phyloP scores from a whole-genome alignment of 371 early-diverging fungal species.

The Aphelidium insulamus region DNA sequence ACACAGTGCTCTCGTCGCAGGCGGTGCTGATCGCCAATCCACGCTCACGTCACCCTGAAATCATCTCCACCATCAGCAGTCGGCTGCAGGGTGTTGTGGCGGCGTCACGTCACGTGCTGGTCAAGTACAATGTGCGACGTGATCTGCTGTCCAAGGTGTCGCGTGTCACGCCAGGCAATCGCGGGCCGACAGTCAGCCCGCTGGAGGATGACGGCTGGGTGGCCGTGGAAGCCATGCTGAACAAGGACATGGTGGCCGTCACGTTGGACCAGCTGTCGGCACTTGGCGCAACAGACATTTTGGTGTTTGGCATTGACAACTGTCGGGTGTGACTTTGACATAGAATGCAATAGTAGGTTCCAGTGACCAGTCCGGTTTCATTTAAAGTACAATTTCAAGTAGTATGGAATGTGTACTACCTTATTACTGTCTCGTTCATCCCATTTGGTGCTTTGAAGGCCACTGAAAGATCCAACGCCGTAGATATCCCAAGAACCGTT shows the following conservation, averaged over 20 bases:
- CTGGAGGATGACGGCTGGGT: conserved; percentile 76
- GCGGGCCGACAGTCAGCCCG: conserved; percentile 67
- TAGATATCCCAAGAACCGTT: too few species aligned
- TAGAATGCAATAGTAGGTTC: too few species aligned
- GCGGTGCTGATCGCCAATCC: conserved; percentile 60
- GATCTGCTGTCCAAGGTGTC: conserved; percentile 30
- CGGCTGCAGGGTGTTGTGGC: conserved; percentile 78
- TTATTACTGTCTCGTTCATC: too few species aligned
- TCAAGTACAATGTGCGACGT: conserved; percentile 67
- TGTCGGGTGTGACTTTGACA: conserved; percentile 55
- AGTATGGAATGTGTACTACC: too few species aligned
- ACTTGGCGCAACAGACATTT: conserved; percentile 80
- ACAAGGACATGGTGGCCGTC: conserved; percentile 43
- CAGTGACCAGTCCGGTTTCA: too few species aligned
- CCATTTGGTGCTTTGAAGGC: too few species aligned
- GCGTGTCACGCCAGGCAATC: conserved; percentile 67
- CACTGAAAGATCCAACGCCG: too few species aligned
- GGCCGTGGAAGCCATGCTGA: conserved; percentile 73
- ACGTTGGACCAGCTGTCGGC: conserved; percentile 71
- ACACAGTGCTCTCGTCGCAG: conserved; percentile 54
- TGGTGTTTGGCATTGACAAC: conserved; percentile 55
- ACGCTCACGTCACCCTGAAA: conserved; percentile 22
- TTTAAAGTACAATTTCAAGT: too few species aligned
- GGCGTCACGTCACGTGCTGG: conserved; percentile 62
- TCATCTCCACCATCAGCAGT: conserved; percentile 47